Conservation (phyloP, 148 eudicot species). For the Talinum fruticosum region DNA sequence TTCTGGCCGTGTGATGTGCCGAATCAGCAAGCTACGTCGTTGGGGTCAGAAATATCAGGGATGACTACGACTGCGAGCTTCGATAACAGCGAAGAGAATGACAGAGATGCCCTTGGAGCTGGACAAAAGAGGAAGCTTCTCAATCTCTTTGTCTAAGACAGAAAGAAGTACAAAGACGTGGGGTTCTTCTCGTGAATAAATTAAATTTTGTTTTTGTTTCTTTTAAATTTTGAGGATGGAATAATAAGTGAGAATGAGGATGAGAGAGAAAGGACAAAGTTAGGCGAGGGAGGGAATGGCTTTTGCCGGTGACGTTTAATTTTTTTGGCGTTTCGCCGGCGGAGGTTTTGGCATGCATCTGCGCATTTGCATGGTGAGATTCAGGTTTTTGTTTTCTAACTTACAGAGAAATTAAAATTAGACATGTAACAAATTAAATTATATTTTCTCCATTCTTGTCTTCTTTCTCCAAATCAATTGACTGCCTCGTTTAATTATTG, state of each 20-base stretch:
- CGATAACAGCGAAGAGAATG: constrained; percentile 18
- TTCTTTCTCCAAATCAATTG: too few relatives aligned
- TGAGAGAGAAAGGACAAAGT: background rate
- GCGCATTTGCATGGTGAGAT: background rate
- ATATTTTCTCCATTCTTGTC: background rate
- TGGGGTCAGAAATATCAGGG: constrained; percentile 28
- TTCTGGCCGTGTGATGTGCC: too few relatives aligned
- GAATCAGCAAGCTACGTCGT: constrained; percentile 32
- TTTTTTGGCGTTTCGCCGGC: constrained; percentile 4
- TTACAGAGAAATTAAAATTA: background rate
- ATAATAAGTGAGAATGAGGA: background rate
- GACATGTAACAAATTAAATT: background rate
- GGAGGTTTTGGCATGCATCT: background rate
- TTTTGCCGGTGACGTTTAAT: background rate
- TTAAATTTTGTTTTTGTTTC: background rate
- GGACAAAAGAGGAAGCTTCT: constrained; percentile 50
- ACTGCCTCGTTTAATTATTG: too few relatives aligned
- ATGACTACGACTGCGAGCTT: constrained; percentile 14
- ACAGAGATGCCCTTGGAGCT: constrained; percentile 20
- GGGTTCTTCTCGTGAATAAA: background rate
- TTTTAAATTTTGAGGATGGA: background rate
- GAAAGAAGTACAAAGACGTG: background rate
- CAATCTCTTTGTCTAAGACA: constrained; percentile 45
- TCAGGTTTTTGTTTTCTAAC: background rate
- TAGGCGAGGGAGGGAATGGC: background rate